Evolutionary conservation across 306 rosid genomes (phyloP), one percentile per base, ranked within the genome.

Genomic region (Dryas alaskensis): DNA sequence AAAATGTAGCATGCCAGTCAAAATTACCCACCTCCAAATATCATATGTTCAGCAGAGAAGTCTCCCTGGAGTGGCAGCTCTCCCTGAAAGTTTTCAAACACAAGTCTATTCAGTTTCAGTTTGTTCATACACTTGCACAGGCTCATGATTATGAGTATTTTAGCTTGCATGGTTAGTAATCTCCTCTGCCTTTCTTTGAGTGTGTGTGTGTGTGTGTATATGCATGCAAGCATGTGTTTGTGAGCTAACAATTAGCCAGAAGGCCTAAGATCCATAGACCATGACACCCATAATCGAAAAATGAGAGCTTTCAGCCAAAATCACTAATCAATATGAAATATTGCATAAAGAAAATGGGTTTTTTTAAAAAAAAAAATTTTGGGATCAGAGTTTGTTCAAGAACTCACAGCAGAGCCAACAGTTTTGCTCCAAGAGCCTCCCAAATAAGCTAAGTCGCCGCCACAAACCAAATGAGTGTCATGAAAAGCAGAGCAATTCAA

Each of bases 41-140:
- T 94, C 97, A 94, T 94, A 89, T 94, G 98, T 61, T 91, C 97
- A 9, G 98, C 97, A 66, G 98, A 91, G 81, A 94, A 94, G 85
- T 91, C 96, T 66, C 98, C 98, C 81, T 94, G 98, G 22, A 94
- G 93, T 0, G 97, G 96, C 80, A 93, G 73, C 75, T 94, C 98
- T 75, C 98, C 97, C 98, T 94, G 92, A 59, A 83, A 57, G 50
- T 76, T 57, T 74, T 72, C 60, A 71, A 66, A 71, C 6, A 76
- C 70, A 63, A 61, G 19, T 72, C 27, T 17, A 63, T 51, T 81
- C 60, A 76, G 55, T 79, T 71, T 52, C 63, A 70, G 8, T 62
- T 67, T 64, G 73, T 76, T 54, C 81, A 63, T 14, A 63, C 49
- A 63, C 49, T 19, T 61, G 11, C 8, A 61, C 14, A 12, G 47